Percentiles rank a stretch among this genome's conserved stretches.
These are phyloP conservation scores for Eucalyptus erythrocorys DNA, from an alignment of 345 rosid genomes.

Conservation along the genomic window DNA sequence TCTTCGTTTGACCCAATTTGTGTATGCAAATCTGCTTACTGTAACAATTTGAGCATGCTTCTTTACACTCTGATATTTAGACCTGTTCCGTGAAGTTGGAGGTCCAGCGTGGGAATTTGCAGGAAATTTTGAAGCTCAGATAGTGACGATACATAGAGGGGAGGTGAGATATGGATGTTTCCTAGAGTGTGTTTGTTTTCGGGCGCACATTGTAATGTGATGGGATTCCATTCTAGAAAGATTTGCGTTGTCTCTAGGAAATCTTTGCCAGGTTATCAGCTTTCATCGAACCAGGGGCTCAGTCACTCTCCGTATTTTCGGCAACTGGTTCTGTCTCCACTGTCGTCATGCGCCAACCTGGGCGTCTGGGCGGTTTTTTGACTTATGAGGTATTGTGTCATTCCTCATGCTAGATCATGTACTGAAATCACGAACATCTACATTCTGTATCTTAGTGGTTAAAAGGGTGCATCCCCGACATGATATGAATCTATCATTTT, in stretches of 20 bases:
- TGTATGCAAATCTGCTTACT: too few species aligned
- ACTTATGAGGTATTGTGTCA: conserved; percentile 11
- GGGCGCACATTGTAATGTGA: neutral
- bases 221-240: neutral
- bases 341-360: neutral
- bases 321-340: conserved; percentile 16
- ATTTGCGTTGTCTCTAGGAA: neutral
- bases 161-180: conserved; percentile 14
- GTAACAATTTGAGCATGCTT: too few species aligned
- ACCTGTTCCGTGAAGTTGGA: conserved; percentile 6
- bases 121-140: conserved; percentile 13
- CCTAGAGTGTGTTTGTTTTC: neutral
- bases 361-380: neutral
- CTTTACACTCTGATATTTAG: neutral
- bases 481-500: neutral
- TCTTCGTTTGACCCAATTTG: too few species aligned
- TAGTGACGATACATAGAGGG: conserved; percentile 1
- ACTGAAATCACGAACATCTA: neutral
- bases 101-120: conserved; percentile 6
- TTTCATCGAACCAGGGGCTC: neutral
- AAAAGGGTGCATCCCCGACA: neutral
- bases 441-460: neutral
- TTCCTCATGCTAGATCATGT: neutral
- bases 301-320: conserved; percentile 11
- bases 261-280: neutral